Percentiles rank a stretch among this genome's conserved stretches.
phyloP scores from a whole-genome alignment of 176 grass and related monocot species.

The Saccharum officinarum region DNA sequence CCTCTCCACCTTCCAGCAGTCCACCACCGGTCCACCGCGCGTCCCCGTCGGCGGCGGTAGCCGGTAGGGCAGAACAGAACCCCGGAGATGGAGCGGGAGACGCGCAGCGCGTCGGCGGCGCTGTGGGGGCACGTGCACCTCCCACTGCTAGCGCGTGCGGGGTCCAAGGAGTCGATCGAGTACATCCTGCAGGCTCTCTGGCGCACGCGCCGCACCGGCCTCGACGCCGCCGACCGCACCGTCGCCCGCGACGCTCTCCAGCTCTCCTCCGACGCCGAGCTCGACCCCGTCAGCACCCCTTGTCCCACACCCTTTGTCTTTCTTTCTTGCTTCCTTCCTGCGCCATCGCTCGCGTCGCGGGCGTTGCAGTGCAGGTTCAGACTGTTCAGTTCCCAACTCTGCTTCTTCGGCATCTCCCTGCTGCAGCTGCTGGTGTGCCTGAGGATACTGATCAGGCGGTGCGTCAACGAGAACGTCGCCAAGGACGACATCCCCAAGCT shows the following conservation, averaged over 20 bases:
- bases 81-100: constrained; percentile 14
- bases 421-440: constrained; percentile 82
- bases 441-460: constrained; percentile 68
- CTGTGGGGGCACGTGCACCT: constrained; percentile 21
- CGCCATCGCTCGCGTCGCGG: background rate
- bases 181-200: constrained; percentile 92
- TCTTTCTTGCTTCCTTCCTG: background rate
- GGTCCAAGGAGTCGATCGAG: constrained; percentile 12
- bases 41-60: constrained; percentile 44
- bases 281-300: constrained; percentile 57
- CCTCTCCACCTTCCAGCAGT: no score
- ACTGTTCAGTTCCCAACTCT: background rate
- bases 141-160: no score
- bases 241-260: constrained; percentile 74
- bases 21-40: background rate
- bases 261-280: constrained; percentile 60
- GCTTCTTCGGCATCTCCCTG: background rate
- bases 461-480: constrained; percentile 51
- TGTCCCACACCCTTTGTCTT: background rate
- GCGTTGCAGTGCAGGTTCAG: background rate
- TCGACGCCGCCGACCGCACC: constrained; percentile 87
- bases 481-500: constrained; percentile 76
- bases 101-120: background rate
- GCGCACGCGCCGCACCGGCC: constrained; percentile 82
- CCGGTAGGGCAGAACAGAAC: constrained; percentile 24